phyloP scores from a whole-genome alignment of 441 rosid genomes.

The Geranium incanum region DNA sequence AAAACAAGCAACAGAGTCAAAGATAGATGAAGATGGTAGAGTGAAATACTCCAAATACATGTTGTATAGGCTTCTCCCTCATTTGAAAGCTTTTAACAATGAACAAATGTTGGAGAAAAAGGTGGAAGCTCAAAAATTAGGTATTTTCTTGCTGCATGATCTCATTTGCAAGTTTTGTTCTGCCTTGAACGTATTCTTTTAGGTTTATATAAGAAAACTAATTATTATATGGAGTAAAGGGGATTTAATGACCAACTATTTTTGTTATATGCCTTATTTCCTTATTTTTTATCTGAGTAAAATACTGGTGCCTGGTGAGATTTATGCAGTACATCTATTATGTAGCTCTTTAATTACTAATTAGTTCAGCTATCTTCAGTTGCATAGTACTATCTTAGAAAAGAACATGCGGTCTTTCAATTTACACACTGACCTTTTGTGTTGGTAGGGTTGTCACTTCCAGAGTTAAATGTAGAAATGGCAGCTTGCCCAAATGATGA shows the following conservation, averaged over 20 bases:
- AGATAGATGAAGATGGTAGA: not conserved
- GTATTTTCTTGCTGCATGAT: conserved; percentile 22
- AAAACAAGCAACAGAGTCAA: not conserved
- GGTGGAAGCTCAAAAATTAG: conserved; percentile 37
- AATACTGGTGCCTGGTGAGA: not conserved
- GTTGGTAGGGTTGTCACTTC: conserved; percentile 33
- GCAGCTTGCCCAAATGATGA: conserved; percentile 30
- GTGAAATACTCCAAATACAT: conserved; percentile 26
- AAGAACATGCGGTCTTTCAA: not conserved
- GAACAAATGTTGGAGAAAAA: conserved; percentile 39
- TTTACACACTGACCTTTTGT: conserved; percentile 16
- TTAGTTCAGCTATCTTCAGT: not conserved
- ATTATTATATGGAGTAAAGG: not conserved
- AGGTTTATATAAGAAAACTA: conserved; percentile 7
- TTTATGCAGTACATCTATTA: not conserved
- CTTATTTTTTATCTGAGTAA: not conserved
- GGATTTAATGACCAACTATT: not conserved
- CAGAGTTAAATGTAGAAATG: conserved; percentile 24
- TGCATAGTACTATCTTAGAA: not conserved
- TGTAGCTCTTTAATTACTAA: not conserved
- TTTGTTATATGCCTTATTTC: not conserved
- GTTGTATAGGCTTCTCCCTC: conserved; percentile 36
- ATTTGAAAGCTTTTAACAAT: conserved; percentile 31
- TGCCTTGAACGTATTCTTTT: not conserved
- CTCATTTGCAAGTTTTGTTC: not conserved